A percentile compares a stretch with the other conserved stretches of the same genome.
Evolutionary conservation across 2,329 filamentous ascomycete genomes (phyloP).

Genomic region (Fusarium mangiferae): DNA sequence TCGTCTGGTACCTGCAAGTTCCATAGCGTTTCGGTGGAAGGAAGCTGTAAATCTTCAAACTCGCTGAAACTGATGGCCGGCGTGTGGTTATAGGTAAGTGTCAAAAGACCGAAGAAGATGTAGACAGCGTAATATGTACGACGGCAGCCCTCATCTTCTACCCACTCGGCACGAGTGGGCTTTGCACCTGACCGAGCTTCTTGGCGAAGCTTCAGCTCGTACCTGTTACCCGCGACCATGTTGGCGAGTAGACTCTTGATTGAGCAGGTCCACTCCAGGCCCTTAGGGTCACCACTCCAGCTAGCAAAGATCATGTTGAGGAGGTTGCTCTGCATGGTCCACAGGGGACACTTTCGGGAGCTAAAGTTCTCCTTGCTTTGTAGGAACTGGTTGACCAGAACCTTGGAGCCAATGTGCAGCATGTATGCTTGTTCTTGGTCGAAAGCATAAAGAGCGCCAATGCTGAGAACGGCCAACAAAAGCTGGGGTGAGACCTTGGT

Average conservation of each 20-base stretch:
- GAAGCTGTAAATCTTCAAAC: constrained; percentile 91
- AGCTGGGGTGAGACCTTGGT: constrained; percentile 83
- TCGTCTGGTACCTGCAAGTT: constrained; percentile 85
- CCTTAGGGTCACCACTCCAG: constrained; percentile 98
- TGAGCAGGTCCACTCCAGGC: constrained; percentile 97
- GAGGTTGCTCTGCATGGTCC: constrained; percentile 97
- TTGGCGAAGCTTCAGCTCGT: constrained; percentile 92
- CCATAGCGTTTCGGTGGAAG: constrained; percentile 94
- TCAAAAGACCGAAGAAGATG: constrained; percentile 97
- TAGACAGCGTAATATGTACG: constrained; percentile 99
- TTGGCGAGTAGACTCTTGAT: constrained; percentile 98
- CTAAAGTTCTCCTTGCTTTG: constrained; percentile 99
- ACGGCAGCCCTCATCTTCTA: constrained; percentile 95
- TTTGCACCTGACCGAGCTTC: constrained; percentile 82
- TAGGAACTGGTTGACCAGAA: constrained; percentile 94
- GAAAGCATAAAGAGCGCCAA: constrained; percentile 95
- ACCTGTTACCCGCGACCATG: constrained; percentile 97
- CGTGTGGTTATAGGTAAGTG: constrained; percentile 96
- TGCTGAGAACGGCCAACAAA: constrained; percentile 89
- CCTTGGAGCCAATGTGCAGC: constrained; percentile 96
- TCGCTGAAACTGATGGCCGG: constrained; percentile 98
- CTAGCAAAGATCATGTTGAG: constrained; percentile 99
- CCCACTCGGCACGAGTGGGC: constrained; percentile 89
- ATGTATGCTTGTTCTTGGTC: constrained; percentile 97
- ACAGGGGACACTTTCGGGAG: constrained; percentile 94